A percentile compares a stretch with the other conserved stretches of the same genome.
phyloP scores from a whole-genome alignment of 1,284 basidiomycete species.

The Trametes hirsuta region DNA sequence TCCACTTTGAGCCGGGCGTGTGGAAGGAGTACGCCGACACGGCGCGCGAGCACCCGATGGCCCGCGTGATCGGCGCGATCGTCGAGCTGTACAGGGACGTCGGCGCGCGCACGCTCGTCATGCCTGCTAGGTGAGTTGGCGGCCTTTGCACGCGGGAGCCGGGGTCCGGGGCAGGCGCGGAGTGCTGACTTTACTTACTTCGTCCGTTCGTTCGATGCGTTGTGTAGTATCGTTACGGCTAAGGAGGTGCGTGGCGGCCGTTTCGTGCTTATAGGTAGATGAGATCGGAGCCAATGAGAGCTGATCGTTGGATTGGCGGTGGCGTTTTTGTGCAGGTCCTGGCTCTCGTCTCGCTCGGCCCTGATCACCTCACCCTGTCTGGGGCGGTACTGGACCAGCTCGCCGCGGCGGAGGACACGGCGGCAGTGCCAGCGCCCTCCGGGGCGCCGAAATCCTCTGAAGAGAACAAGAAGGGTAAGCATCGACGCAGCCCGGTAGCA shows the following conservation, averaged over 20 bases:
- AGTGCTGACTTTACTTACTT: neutral
- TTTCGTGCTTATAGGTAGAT: too few relatives aligned
- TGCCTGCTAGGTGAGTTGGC: conserved; percentile 51
- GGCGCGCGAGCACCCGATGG: conserved; percentile 47
- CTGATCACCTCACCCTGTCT: conserved; percentile 52
- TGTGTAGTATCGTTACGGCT: conserved; percentile 48
- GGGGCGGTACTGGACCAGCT: conserved; percentile 47
- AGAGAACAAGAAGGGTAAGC: conserved; percentile 3
- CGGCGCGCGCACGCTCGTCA: conserved; percentile 47
- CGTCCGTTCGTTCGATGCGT: neutral
- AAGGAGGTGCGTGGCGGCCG: conserved; percentile 37
- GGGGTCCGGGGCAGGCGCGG: too few relatives aligned
- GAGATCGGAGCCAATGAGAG: too few relatives aligned
- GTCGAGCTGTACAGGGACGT: conserved; percentile 41
- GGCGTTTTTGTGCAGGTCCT: conserved; percentile 38
- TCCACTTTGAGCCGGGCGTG: conserved; percentile 46
- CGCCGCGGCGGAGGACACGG: conserved; percentile 27
- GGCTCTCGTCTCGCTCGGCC: conserved; percentile 44
- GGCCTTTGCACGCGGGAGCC: too few relatives aligned
- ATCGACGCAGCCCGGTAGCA: neutral
- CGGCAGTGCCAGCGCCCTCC: neutral
- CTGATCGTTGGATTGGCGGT: neutral
- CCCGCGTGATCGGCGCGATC: conserved; percentile 42
- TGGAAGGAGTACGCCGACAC: conserved; percentile 48
- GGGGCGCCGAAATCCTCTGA: conserved; percentile 15